phyloP scores from a whole-genome alignment of 257 asterid species.

The Rhazya stricta region DNA sequence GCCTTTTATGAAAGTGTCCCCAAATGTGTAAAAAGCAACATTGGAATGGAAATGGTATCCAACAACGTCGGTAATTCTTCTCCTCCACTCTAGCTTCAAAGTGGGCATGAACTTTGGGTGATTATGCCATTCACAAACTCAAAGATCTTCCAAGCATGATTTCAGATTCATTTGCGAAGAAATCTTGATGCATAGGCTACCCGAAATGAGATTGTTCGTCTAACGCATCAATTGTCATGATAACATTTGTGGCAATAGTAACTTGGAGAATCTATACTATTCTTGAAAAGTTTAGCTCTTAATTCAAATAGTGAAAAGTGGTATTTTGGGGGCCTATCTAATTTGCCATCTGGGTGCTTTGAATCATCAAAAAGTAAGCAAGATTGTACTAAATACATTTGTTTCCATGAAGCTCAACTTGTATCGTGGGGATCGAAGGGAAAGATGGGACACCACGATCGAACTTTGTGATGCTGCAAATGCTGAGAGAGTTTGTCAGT shows the following conservation, averaged over 20 bases:
- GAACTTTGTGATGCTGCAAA: slow-evolving; percentile 6
- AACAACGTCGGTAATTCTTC: background rate
- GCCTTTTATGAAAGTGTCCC: no score
- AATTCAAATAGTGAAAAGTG: slow-evolving; percentile 15
- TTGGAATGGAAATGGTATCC: slow-evolving; percentile 17
- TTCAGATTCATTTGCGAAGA: no score
- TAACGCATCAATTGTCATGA: background rate
- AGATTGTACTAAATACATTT: slow-evolving; percentile 12
- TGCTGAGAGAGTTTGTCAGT: slow-evolving; percentile 18
- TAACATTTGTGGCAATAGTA: slow-evolving; percentile 9
- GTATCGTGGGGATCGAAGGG: slow-evolving; percentile 9
- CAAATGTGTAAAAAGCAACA: no score
- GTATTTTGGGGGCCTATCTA: slow-evolving; percentile 19
- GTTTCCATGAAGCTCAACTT: slow-evolving; percentile 9
- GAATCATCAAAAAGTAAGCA: slow-evolving; percentile 14
- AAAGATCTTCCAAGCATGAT: no score
- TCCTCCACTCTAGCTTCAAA: slow-evolving; percentile 6
- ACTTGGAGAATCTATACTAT: slow-evolving; percentile 9
- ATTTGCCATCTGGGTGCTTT: slow-evolving; percentile 20
- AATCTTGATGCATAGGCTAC: no score
- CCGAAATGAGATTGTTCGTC: no score
- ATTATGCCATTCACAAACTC: slow-evolving; percentile 20
- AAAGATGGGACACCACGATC: slow-evolving; percentile 27
- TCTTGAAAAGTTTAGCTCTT: slow-evolving; percentile 2
- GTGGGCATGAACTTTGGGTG: slow-evolving; percentile 18